phyloP scores from a whole-genome alignment of 805 yeast species.

The Yarrowia yakushimensis region DNA sequence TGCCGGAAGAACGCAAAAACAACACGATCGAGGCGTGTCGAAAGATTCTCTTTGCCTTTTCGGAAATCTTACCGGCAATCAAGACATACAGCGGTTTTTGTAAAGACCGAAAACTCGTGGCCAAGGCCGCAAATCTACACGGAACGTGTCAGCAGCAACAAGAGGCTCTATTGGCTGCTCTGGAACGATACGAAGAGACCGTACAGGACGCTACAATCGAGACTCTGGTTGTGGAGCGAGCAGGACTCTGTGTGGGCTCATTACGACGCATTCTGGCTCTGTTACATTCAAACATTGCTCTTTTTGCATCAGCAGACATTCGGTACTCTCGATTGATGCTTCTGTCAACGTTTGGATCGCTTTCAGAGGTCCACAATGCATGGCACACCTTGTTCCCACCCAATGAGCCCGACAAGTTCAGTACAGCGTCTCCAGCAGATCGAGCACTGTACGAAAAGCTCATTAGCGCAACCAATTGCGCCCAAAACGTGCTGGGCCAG shows the following conservation, averaged over 20 bases:
- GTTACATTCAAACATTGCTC: not conserved
- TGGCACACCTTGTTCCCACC: slow-evolving; percentile 44
- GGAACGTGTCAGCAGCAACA: slow-evolving; percentile 27
- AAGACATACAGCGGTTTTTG: slow-evolving; percentile 58
- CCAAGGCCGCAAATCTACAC: slow-evolving; percentile 19
- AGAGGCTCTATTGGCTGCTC: slow-evolving; percentile 48
- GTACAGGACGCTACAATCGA: slow-evolving; percentile 10
- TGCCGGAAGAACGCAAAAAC: slow-evolving; percentile 48
- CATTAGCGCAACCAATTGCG: slow-evolving; percentile 58
- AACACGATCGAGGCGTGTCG: slow-evolving; percentile 47
- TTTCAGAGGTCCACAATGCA: slow-evolving; percentile 66
- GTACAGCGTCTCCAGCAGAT: slow-evolving; percentile 43
- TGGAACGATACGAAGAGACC: slow-evolving; percentile 40
- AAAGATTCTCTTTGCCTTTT: slow-evolving; percentile 57
- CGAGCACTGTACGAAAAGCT: slow-evolving; percentile 63
- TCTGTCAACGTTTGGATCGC: slow-evolving; percentile 57
- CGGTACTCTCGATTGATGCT: slow-evolving; percentile 63
- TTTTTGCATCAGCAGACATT: slow-evolving; percentile 43
- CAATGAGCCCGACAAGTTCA: slow-evolving; percentile 16
- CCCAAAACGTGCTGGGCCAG: slow-evolving; percentile 75
- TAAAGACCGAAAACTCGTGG: slow-evolving; percentile 39
- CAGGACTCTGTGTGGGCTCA: slow-evolving; percentile 36
- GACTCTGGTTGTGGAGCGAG: slow-evolving; percentile 4
- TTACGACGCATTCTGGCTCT: slow-evolving; percentile 1
- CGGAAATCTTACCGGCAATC: slow-evolving; percentile 60